phyloP scores from a whole-genome alignment of 805 yeast species.

The Nakazawaea siamensis region DNA sequence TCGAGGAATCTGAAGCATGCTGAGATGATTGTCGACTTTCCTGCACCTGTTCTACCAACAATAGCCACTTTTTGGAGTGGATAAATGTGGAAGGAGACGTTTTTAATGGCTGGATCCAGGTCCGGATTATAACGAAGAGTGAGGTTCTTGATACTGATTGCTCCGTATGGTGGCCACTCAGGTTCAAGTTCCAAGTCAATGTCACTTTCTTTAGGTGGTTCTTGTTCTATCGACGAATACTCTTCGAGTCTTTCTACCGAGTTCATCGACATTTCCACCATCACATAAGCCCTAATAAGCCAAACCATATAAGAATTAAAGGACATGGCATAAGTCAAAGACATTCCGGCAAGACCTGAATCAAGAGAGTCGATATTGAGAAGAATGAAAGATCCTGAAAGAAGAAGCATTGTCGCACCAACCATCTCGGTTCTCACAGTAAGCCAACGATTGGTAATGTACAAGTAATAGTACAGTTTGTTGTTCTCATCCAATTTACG shows the following conservation, averaged over 20 bases:
- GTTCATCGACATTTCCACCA: slow-evolving; percentile 85
- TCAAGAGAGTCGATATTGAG: slow-evolving; percentile 53
- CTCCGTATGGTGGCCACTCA: slow-evolving; percentile 59
- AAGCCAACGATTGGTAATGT: slow-evolving; percentile 76
- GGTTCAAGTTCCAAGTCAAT: slow-evolving; percentile 6
- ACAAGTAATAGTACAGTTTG: slow-evolving; percentile 68
- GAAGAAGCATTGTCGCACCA: slow-evolving; percentile 71
- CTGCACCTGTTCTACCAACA: slow-evolving; percentile 88
- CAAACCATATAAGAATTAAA: slow-evolving; percentile 80
- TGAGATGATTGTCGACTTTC: slow-evolving; percentile 66
- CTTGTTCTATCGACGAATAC: slow-evolving; percentile 57
- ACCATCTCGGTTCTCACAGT: slow-evolving; percentile 78
- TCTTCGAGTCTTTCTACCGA: slow-evolving; percentile 85
- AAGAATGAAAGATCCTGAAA: slow-evolving; percentile 62
- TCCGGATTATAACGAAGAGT: slow-evolving; percentile 67
- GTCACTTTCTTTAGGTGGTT: slow-evolving; percentile 61
- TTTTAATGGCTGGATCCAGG: slow-evolving; percentile 58
- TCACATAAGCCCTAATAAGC: slow-evolving; percentile 92
- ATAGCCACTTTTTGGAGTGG: slow-evolving; percentile 75
- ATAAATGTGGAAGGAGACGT: slow-evolving; percentile 45
- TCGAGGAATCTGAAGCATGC: slow-evolving; percentile 73
- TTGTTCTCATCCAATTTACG: slow-evolving; percentile 64
- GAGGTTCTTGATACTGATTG: slow-evolving; percentile 48
- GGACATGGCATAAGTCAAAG: slow-evolving; percentile 77
- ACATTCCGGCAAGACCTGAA: slow-evolving; percentile 80